Evolutionary conservation across 192 early-diverging fungal species (phyloP), one percentile per base, ranked within the genome.

Genomic region (Geosiphon pyriformis): DNA sequence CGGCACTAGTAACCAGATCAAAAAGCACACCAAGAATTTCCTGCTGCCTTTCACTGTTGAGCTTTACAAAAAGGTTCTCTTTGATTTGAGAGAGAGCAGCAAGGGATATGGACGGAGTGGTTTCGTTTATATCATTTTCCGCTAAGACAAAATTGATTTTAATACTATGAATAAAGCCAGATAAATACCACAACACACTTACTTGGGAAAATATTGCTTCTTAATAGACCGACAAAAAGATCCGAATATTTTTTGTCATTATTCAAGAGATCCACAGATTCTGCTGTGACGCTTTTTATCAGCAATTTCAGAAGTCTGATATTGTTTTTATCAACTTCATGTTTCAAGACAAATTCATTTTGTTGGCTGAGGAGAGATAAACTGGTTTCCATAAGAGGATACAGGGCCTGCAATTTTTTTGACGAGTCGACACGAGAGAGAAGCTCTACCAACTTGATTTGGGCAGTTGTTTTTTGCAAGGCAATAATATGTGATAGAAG

Each of bases 321-420:
- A 42, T 57, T 70, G 3, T 63, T 62, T 4, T 58, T 69, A 35
- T 77, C 72, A 18, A 20, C 53, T 2, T 37, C 27, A 32, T 69
- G 68, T 33, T 71, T 68, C n/a, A n/a, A n/a, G n/a, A n/a, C n/a
- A n/a, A n/a, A n/a, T n/a, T n/a, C 18, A 66, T 52, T 22, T 67
- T 62, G 31, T 70, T 73, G 15, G 67, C 73, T n/a, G 20, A 71
- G 70, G 7, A 69, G 70, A 20, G 79, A 77, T 37, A 88, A 66
- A 1, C 71, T 67, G 11, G 8, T 51, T 32, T 88, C 83, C 27
- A 92, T 59, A 29, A 91, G 70, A 34, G 84, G 86, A 30, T 76
- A 46, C 47, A 92, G 54, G 18, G 73, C 80, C 59, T 83, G 82
- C 30, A 91, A 68, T 58, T 89, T 90, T 25, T 65, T 67, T 17